These are phyloP conservation scores for Funneliformis geosporum DNA, from an alignment of 192 early-diverging fungal species.

Conservation along the genomic window DNA sequence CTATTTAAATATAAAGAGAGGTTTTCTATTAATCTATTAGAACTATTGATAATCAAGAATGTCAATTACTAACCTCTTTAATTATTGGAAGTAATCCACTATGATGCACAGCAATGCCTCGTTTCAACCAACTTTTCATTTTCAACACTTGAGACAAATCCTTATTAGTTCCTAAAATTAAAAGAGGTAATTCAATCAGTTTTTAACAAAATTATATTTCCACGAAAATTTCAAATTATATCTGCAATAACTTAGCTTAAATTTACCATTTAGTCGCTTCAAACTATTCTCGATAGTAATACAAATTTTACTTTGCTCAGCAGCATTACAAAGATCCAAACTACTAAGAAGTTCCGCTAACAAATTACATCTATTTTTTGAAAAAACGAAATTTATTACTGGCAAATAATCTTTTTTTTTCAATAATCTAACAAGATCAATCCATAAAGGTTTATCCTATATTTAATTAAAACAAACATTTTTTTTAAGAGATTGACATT, in stretches of 20 bases:
- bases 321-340: slow-evolving; percentile 70
- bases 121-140: slow-evolving; percentile 79
- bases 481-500: background rate
- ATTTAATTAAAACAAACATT: slow-evolving; percentile 12
- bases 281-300: slow-evolving; percentile 83
- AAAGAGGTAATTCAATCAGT: background rate
- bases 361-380: slow-evolving; percentile 94
- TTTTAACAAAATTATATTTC: background rate
- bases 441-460: slow-evolving; percentile 78
- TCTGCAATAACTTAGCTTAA: background rate
- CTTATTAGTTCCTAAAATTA: slow-evolving; percentile 62
- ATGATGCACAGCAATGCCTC: slow-evolving; percentile 98
- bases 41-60: background rate
- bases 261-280: slow-evolving; percentile 68
- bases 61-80: slow-evolving; percentile 69
- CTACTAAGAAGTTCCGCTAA: slow-evolving; percentile 77
- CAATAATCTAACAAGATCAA: slow-evolving; percentile 75
- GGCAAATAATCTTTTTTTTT: slow-evolving; percentile 80
- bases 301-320: slow-evolving; percentile 84
- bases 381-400: slow-evolving; percentile 91
- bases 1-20: slow-evolving; percentile 34
- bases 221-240: background rate
- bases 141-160: slow-evolving; percentile 86
- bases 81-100: slow-evolving; percentile 94
- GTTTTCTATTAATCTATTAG: background rate